Evolutionary conservation across 106 monocot species (phyloP), one percentile per base, ranked within the genome.

Genomic region (Dioscorea alata): DNA sequence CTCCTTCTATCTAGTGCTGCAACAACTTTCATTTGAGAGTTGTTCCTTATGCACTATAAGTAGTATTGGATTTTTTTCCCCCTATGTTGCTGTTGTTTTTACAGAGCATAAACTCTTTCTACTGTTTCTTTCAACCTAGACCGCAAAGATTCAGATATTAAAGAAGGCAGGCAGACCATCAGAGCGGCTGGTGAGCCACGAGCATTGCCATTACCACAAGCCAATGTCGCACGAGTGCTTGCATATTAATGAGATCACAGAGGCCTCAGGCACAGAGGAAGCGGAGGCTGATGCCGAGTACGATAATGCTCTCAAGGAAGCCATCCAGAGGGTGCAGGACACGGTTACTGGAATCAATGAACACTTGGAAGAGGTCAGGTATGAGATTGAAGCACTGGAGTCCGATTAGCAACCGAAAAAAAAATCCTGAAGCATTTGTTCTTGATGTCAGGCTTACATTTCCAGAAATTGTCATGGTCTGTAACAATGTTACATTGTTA

Each of bases 211-310:
- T 35, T 77, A 78, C 54, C 63, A 58, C 57, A 76, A 76, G 6
- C 33, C 68, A 59, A 31, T 68, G 1, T 68, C 76, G 64, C 91
- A 89, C 32, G 82, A 82, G 59, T 89, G 91, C 50, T 57, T 73
- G 52, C 81, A 92, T 68, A 71, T 92, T 22, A 81, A 65, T 0
- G 89, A 89, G 84, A 78, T 92, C 69, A 87, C 92, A 4, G 97
- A 92, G 65, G 84, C 78, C 7, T 76, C 75, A 49, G 92, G 87
- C 61, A 87, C 83, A 3, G 81, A 78, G 60, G 97, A 99, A 48
- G 92, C 92, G 0, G 97, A 97, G 77, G 92, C 89, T 0, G 86
- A 97, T 66, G 86, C 92, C 1, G 97, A 87, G 69, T 90, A 92
- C 60, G 86, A 92, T 16, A 57, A n/a, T 23, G 80, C 84, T 33